These are phyloP conservation scores for Vicia faba DNA, from an alignment of 306 rosid species.

Conservation along the genomic window DNA sequence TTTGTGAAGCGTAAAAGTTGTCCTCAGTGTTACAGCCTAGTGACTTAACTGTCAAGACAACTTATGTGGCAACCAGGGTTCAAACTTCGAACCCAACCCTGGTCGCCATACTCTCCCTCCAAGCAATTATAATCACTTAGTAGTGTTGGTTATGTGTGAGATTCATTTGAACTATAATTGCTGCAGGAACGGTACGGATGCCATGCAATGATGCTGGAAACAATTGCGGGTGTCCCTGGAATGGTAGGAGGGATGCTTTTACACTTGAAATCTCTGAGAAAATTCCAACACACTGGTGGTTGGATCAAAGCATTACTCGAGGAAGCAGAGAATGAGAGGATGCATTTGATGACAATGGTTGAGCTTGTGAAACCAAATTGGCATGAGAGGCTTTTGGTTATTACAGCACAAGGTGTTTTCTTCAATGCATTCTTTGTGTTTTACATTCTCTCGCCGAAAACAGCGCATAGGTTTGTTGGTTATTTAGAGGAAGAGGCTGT, in stretches of 20 bases:
- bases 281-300: conserved; percentile 70
- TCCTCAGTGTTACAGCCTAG: too few species aligned
- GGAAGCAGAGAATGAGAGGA: conserved; percentile 88
- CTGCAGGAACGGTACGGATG: conserved; percentile 77
- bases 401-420: conserved; percentile 79
- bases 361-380: conserved; percentile 75
- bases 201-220: conserved; percentile 87
- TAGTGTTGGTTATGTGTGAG: too few species aligned
- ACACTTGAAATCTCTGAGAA: conserved; percentile 64
- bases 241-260: conserved; percentile 84
- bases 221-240: conserved; percentile 80
- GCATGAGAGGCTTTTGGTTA: conserved; percentile 71
- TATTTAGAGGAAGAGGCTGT: conserved; percentile 83
- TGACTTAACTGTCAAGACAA: too few species aligned
- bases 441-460: conserved; percentile 64
- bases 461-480: conserved; percentile 74
- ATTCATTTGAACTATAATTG: not conserved
- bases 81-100: too few species aligned
- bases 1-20: too few species aligned
- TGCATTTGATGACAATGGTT: conserved; percentile 84
- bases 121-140: too few species aligned
- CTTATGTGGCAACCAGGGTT: too few species aligned
- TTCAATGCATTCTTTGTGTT: conserved; percentile 66
- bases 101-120: too few species aligned
- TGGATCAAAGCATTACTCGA: conserved; percentile 83